phyloP scores from a whole-genome alignment of 2,329 filamentous ascomycete genomes.

The Fusarium nygamai region DNA sequence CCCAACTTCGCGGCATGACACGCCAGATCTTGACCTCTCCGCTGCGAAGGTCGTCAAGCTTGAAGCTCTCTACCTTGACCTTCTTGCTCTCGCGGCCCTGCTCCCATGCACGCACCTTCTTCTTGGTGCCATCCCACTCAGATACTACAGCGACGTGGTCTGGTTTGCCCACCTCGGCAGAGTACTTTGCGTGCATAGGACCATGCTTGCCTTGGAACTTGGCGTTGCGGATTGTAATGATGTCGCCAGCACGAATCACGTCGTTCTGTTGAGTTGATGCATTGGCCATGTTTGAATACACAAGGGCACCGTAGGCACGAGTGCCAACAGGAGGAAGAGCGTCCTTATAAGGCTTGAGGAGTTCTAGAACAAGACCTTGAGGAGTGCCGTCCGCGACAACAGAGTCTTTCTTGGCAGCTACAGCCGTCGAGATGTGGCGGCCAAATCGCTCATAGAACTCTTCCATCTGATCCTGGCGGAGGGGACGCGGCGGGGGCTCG shows the following conservation, averaged over 20 bases:
- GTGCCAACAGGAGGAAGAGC: slow-evolving; percentile 87
- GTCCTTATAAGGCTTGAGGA: slow-evolving; percentile 77
- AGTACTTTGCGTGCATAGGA: slow-evolving; percentile 95
- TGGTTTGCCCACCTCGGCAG: slow-evolving; percentile 83
- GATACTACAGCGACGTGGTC: slow-evolving; percentile 92
- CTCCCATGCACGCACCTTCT: slow-evolving; percentile 95
- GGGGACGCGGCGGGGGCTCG: slow-evolving; percentile 80
- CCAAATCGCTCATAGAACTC: slow-evolving; percentile 84
- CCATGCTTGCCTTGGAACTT: slow-evolving; percentile 96
- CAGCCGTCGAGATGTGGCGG: slow-evolving; percentile 76
- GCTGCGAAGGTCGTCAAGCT: slow-evolving; percentile 88
- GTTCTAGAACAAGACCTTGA: slow-evolving; percentile 78
- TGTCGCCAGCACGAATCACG: slow-evolving; percentile 92
- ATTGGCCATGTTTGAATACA: slow-evolving; percentile 96
- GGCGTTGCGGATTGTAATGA: slow-evolving; percentile 91
- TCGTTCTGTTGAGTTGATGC: slow-evolving; percentile 90
- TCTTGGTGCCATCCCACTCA: slow-evolving; percentile 98
- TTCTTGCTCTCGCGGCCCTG: slow-evolving; percentile 94
- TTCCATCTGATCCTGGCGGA: slow-evolving; percentile 94
- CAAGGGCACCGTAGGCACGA: slow-evolving; percentile 87
- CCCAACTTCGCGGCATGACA: slow-evolving; percentile 90
- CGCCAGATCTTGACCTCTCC: slow-evolving; percentile 98
- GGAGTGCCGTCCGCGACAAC: slow-evolving; percentile 88
- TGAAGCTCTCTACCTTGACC: slow-evolving; percentile 92
- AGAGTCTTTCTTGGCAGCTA: slow-evolving; percentile 77